Percentiles rank a stretch among this genome's conserved stretches.
Conservation (phyloP, 805 yeast species). For the Candida dajiaensis region DNA sequence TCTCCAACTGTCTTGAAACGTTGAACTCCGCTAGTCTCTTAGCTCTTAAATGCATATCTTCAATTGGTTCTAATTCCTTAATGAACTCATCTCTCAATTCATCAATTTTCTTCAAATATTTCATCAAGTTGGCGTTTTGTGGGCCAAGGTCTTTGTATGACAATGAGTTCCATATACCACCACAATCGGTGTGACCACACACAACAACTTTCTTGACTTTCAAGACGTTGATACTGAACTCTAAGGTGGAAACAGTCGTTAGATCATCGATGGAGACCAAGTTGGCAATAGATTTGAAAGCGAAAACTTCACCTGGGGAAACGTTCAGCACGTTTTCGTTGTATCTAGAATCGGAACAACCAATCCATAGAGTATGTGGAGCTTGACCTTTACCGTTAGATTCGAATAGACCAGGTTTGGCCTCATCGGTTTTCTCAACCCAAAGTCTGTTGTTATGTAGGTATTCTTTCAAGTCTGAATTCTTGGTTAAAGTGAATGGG, state of each 20-base stretch:
- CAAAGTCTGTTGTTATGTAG: conserved; percentile 40
- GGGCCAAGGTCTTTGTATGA: conserved; percentile 60
- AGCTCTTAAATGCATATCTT: conserved; percentile 48
- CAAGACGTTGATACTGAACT: conserved; percentile 80
- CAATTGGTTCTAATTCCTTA: conserved; percentile 40
- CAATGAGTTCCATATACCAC: conserved; percentile 82
- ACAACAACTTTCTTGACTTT: conserved; percentile 77
- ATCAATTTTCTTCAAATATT: conserved; percentile 56
- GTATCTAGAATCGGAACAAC: conserved; percentile 89
- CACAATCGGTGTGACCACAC: conserved; percentile 95
- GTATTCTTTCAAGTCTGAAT: conserved; percentile 43
- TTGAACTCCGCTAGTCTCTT: conserved; percentile 69
- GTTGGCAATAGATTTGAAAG: conserved; percentile 85
- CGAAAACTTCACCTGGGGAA: conserved; percentile 89
- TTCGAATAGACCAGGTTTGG: conserved; percentile 21
- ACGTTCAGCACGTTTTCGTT: conserved; percentile 72
- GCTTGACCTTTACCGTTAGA: conserved; percentile 72
- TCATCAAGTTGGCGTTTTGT: conserved; percentile 31
- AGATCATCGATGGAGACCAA: conserved; percentile 62
- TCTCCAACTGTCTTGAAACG: conserved; percentile 65
- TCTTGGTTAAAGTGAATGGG: conserved; percentile 33
- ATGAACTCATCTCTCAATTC: conserved; percentile 61
- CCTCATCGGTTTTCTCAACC: conserved; percentile 32
- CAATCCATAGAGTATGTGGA: conserved; percentile 94
- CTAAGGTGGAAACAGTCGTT: conserved; percentile 71